Conservation (phyloP, 75 land plant genomes). For the Chamaecyparis obtusa region DNA sequence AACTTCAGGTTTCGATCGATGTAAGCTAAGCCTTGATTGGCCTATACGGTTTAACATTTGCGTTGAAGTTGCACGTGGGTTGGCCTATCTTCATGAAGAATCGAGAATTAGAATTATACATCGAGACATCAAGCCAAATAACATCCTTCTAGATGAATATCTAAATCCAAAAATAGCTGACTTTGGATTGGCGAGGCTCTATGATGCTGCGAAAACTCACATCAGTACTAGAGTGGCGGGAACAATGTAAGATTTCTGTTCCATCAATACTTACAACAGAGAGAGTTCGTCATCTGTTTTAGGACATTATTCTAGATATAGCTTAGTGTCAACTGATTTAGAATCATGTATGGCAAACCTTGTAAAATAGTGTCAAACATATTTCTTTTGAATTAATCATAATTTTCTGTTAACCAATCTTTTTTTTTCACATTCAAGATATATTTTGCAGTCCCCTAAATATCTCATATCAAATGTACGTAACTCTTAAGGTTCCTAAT, state of each 20-base stretch:
- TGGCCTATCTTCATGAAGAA: constrained; percentile 39
- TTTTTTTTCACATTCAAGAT: no score
- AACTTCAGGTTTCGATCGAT: neutral
- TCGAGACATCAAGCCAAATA: constrained; percentile 46
- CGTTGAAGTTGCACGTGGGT: constrained; percentile 39
- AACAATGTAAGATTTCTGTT: constrained; percentile 24
- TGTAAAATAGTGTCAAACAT: no score
- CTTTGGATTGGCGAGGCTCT: constrained; percentile 31
- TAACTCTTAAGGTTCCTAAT: no score
- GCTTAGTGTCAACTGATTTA: no score
- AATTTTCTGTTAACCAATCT: no score
- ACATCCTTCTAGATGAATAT: constrained; percentile 32
- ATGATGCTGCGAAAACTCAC: constrained; percentile 32
- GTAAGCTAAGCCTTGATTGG: constrained; percentile 25
- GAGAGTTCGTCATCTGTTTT: no score
- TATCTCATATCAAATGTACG: no score
- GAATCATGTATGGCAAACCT: no score
- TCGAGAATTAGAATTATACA: constrained; percentile 39
- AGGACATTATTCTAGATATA: no score
- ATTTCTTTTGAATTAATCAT: no score
- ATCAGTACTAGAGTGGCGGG: constrained; percentile 48
- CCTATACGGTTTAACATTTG: constrained; percentile 29
- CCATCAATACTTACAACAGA: neutral
- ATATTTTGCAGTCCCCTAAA: no score
- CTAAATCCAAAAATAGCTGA: constrained; percentile 36